Percentiles rank a stretch among this genome's conserved stretches.
Evolutionary conservation across 2,329 filamentous ascomycete species (phyloP).

Genomic region (Penicillium capsulatum): DNA sequence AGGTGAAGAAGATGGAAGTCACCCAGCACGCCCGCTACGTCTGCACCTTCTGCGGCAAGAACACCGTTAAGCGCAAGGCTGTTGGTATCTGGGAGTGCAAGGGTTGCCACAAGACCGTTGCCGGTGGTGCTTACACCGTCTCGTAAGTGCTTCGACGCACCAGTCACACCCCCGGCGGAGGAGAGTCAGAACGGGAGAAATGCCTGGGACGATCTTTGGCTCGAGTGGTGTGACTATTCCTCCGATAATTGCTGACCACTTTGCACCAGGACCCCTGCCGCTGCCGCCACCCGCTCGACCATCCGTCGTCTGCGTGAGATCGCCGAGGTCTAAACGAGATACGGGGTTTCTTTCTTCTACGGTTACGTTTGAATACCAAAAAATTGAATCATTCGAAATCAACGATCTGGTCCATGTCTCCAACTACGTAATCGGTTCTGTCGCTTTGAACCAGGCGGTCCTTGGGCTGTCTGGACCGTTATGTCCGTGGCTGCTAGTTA

Average conservation of each 20-base stretch:
- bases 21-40: conserved; percentile 95
- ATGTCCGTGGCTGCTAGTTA: no score
- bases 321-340: conserved; percentile 67
- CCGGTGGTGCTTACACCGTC: conserved; percentile 90
- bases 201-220: no score
- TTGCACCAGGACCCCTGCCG: conserved; percentile 74
- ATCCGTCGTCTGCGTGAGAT: conserved; percentile 97
- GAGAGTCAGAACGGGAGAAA: no score
- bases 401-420: conserved; percentile 23
- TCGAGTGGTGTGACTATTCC: no score
- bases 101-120: conserved; percentile 89
- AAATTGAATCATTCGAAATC: conserved; percentile 35
- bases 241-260: no score
- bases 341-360: conserved; percentile 34
- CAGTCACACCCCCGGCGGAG: no score
- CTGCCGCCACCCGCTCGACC: conserved; percentile 90
- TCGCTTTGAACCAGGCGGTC: no score
- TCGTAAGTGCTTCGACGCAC: no score
- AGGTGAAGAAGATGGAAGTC: conserved; percentile 99
- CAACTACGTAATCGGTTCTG: conserved; percentile 5
- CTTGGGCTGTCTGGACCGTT: no score
- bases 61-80: conserved; percentile 81
- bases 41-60: conserved; percentile 99
- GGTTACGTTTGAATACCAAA: conserved; percentile 37
- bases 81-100: conserved; percentile 98